phyloP scores from a whole-genome alignment of 1,284 basidiomycete genomes.

The Flammula alnicola region DNA sequence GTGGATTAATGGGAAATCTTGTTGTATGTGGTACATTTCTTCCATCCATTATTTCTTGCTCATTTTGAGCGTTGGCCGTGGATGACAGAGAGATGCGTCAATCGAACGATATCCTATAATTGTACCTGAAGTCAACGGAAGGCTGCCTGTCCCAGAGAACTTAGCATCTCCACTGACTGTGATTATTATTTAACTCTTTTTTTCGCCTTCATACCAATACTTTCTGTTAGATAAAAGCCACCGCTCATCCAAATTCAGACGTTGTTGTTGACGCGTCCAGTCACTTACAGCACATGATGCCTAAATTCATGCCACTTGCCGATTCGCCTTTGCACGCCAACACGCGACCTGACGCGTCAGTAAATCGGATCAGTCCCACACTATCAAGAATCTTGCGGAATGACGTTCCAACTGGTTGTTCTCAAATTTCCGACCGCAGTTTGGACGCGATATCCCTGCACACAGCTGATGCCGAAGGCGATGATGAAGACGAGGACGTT shows the following conservation, averaged over 20 bases:
- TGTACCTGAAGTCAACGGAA: not conserved
- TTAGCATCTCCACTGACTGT: not conserved
- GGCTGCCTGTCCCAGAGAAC: not conserved
- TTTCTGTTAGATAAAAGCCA: not conserved
- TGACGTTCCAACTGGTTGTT: not conserved
- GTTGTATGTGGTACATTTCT: not conserved
- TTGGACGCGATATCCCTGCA: slow-evolving; percentile 16
- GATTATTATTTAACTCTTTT: not conserved
- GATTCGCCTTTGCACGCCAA: too few relatives aligned
- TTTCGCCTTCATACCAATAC: not conserved
- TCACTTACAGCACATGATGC: not conserved
- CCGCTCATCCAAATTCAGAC: not conserved
- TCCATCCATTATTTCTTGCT: not conserved
- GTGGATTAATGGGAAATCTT: not conserved
- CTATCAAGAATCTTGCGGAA: not conserved
- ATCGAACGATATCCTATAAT: not conserved
- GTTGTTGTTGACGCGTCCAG: not conserved
- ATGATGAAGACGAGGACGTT: slow-evolving; percentile 18
- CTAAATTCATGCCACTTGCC: not conserved
- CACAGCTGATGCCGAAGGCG: slow-evolving; percentile 17
- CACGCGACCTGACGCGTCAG: too few relatives aligned
- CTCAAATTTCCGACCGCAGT: not conserved
- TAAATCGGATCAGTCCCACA: not conserved
- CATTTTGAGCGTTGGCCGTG: not conserved
- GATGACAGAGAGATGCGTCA: not conserved